Base-by-base conservation (phyloP, 495 filamentous ascomycete species). In the Opeltia flavorubescens region DNA sequence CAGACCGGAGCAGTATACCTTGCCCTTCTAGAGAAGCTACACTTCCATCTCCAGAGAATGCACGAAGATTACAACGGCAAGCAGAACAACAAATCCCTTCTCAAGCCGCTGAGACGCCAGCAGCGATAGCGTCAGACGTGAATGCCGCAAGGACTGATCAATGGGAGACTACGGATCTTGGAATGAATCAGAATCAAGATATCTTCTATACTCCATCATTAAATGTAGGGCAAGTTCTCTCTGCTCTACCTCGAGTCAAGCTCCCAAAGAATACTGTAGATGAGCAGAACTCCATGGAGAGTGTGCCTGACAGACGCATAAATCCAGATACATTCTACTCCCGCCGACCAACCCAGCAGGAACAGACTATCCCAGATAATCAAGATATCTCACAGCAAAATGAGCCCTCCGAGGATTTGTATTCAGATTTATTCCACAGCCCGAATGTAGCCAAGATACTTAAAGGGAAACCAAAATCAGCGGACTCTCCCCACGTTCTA, bases 381-480 rank as follows among this genome's bases (percentile, higher is more conserved):
- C 50, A 55, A 50, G 54, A 56, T 44, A 43, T 58, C 15, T 51
- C 61, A n/a, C 54, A 58, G 27, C 60, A 69, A 47, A 62, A 73
- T 26, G 63, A 72, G 43, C 43, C 70, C 28, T 62, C 73, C 12
- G 72, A 80, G 26, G 75, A 75, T 31, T 64, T 78, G 56, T 70
- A 80, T 58, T 70, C 67, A 25, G 72, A 74, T 49, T 56, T 83
- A 5, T 84, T 84, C 54, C 69, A 73, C 20, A 81, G 71, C 40
- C 72, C 73, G 0, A 66, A 64, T 46, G 75, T 83, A 11, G 75
- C 78, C 23, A 66, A 67, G 39, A 65, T 75, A 56, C 59, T 85
- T 41, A 35, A 48, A 5, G 41, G 38, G 3, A 31, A 51, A 23
- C 24, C 34, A 17, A 49, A 28, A 20, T 17, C 29, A 24, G 23